phyloP scores from a whole-genome alignment of 345 rosid genomes.

The Bruguiera sexangula region DNA sequence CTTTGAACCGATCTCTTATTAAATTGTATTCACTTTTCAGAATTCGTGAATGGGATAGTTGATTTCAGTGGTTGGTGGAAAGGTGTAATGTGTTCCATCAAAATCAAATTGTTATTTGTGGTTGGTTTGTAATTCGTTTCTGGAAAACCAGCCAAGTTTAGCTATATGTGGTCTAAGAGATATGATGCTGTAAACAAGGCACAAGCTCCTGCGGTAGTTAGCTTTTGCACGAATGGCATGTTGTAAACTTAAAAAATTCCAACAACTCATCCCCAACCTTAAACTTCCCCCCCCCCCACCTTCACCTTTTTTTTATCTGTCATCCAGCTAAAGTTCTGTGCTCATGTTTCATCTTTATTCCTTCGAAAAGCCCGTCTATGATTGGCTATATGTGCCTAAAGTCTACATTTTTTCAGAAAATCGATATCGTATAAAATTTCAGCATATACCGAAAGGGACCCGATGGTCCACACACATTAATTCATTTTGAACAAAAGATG shows the following conservation, averaged over 20 bases:
- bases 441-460: too few species aligned
- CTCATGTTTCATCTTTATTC: too few species aligned
- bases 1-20: too few species aligned
- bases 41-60: not conserved
- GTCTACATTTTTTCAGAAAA: too few species aligned
- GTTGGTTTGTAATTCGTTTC: not conserved
- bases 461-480: too few species aligned
- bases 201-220: not conserved
- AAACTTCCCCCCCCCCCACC: not conserved
- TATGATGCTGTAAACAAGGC: not conserved
- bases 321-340: too few species aligned
- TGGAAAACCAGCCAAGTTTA: not conserved
- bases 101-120: not conserved
- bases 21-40: not conserved
- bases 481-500: too few species aligned
- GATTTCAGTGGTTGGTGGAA: conserved; percentile 7
- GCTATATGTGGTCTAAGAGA: not conserved
- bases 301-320: not conserved
- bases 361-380: too few species aligned
- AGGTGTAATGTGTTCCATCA: not conserved
- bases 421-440: too few species aligned
- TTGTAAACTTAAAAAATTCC: not conserved
- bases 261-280: not conserved
- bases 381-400: too few species aligned
- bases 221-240: not conserved